Evolutionary conservation across 495 filamentous ascomycete genomes (phyloP), one percentile per base, ranked within the genome.

Genomic region (Achaetomiella virescens): DNA sequence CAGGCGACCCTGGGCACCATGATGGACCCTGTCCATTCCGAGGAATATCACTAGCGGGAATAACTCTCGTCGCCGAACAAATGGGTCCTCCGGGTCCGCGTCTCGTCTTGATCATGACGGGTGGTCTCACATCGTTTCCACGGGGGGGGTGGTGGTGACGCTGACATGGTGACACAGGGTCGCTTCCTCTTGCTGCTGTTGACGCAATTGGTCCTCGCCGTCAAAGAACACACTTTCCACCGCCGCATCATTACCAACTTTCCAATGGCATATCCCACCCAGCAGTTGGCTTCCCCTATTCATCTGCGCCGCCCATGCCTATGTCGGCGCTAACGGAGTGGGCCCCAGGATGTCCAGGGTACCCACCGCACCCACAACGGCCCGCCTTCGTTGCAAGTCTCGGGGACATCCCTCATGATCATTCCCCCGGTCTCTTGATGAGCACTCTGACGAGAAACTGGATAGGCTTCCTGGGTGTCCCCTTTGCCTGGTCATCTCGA

Each of bases 361-460:
- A 59, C 49, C 49, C 55, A 48, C 55, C 31, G 20, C 22, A n/a
- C 31, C 31, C 24, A 53, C 55, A 37, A 20, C 24, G 51, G 55
- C 37, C 62, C 57, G 42, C 60, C 51, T 24, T 29, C 31, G 55
- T 44, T 50, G 52, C 36, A 58, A 46, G 56, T 64, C 47, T 61
- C 48, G 58, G 51, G 52, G 54, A 58, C 55, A 45, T 50, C 58
- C 43, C 37, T 20, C 37, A 11, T 38, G 45, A 44, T 47, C 38
- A 46, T 42, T 20, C 50, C 27, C 37, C 43, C 29, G 22, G 41
- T 35, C 37, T 41, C 49, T 48, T 29, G 27, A 36, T 58, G 43
- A 53, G 41, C 21, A 52, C 17, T 37, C 14, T 4, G 27, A 4
- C 9, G 27, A 31, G 27, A 31, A 31, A 31, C 33, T 50, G 35